Conservation (phyloP, 441 rosid species). For the Pelargonium fulgidum region DNA sequence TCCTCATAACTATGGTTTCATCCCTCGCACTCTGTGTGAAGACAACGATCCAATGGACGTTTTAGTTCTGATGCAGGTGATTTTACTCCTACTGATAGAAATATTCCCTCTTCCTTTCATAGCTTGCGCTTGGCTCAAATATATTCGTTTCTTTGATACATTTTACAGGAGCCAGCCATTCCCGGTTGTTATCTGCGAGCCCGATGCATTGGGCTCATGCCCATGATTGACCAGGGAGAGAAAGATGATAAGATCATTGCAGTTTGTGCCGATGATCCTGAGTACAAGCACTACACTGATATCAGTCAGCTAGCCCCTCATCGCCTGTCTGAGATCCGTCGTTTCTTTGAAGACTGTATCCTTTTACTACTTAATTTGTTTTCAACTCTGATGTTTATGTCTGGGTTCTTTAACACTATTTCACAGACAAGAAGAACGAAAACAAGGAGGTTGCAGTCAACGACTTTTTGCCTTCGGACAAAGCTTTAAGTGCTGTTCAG, state of each 20-base stretch:
- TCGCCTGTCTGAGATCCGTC: slow-evolving; percentile 92
- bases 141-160: not conserved
- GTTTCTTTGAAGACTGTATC: slow-evolving; percentile 99
- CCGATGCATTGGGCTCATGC: slow-evolving; percentile 95
- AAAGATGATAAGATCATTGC: slow-evolving; percentile 97
- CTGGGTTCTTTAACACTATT: slow-evolving; percentile 7
- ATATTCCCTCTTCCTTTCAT: slow-evolving; percentile 7
- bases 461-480: slow-evolving; percentile 71
- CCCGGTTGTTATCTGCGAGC: slow-evolving; percentile 92
- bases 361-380: slow-evolving; percentile 29
- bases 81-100: not conserved
- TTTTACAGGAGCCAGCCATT: slow-evolving; percentile 71
- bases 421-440: slow-evolving; percentile 90
- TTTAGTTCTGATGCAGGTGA: slow-evolving; percentile 90
- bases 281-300: slow-evolving; percentile 85
- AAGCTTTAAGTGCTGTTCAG: slow-evolving; percentile 68
- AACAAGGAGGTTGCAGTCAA: slow-evolving; percentile 90
- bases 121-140: not conserved
- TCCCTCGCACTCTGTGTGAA: slow-evolving; percentile 91
- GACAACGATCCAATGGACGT: slow-evolving; percentile 98
- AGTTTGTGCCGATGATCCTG: slow-evolving; percentile 98
- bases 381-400: not conserved
- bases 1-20: slow-evolving; percentile 98
- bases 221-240: slow-evolving; percentile 96
- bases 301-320: slow-evolving; percentile 95